Evolutionary conservation across 2,329 filamentous ascomycete genomes (phyloP), one percentile per base, ranked within the genome.

Genomic region (Calonectria pseudoreteaudii): DNA sequence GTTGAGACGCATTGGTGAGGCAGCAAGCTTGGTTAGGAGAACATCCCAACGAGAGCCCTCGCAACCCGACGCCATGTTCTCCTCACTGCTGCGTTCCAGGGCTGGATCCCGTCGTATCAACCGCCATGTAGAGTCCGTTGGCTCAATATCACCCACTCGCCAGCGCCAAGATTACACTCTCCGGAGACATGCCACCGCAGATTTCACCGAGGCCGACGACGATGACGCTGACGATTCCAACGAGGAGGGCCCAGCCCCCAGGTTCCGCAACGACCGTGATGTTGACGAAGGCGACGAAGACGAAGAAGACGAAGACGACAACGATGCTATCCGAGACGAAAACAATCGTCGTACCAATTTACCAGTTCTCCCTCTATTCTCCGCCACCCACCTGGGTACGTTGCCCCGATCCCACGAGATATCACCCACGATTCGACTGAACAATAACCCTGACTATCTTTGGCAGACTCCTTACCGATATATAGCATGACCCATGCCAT

Each of bases 401-500:
- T 74, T 71, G n/a, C 34, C 30, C 28, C 30, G 30, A 50, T 30
- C 34, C n/a, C 28, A 41, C 18, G 41, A 69, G 31, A 14, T 47
- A 65, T 47, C 38, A 16, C 13, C n/a, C 30, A 6, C 58, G 26
- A 60, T 66, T 60, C 68, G 50, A 7, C 56, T 11, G 58, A 47
- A 44, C 53, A 47, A 52, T 64, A 47, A 36, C 73, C 73, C 66
- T 75, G 38, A 76, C 67, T 34, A 23, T 28, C 23, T 26, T 34
- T 23, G 50, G 10, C 81, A 96, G 96, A 98, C 86, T 90, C 93
- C 13, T 89, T 98, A 9, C 96, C 96, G 26, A 92, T 98, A 72
- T 98, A 98, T 87, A 94, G 93, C 84, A 92, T 97, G 78, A 98
- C 96, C 34, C 96, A 98, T 85, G 92, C 94, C 38, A 96, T 98